Evolutionary conservation across 495 filamentous ascomycete species (phyloP).

Genomic region (Tuber umbilicatum): DNA sequence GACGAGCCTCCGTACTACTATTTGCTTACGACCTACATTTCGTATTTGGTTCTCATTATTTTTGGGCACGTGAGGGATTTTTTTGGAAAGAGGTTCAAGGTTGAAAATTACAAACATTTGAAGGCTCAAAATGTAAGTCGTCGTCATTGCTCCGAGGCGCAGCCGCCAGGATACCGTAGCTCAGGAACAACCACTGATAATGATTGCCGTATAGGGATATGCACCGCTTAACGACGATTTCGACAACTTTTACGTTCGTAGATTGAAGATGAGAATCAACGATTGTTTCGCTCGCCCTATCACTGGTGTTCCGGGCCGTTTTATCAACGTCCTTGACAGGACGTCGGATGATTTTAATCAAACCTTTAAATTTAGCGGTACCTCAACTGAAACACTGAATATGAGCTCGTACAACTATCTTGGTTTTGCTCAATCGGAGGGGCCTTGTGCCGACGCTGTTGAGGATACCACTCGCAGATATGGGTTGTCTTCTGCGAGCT

Average conservation of each 20-base stretch:
- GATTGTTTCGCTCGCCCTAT: slow-evolving; percentile 91
- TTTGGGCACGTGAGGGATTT: slow-evolving; percentile 95
- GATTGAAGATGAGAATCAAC: slow-evolving; percentile 87
- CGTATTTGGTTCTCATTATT: slow-evolving; percentile 89
- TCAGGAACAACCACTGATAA: slow-evolving; percentile 3
- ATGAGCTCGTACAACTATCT: slow-evolving; percentile 99
- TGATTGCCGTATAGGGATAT: slow-evolving; percentile 54
- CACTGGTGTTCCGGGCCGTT: slow-evolving; percentile 88
- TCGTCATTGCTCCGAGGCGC: slow-evolving; percentile 25
- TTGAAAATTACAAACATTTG: slow-evolving; percentile 74
- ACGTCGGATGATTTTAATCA: slow-evolving; percentile 81
- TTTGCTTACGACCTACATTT: slow-evolving; percentile 92
- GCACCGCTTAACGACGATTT: slow-evolving; percentile 97
- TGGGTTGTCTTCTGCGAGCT: slow-evolving; percentile 71
- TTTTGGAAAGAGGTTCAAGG: slow-evolving; percentile 90
- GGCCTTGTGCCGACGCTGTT: slow-evolving; percentile 88
- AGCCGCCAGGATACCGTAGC: slow-evolving; percentile 11
- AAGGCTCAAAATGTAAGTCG: slow-evolving; percentile 57
- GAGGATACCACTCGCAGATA: slow-evolving; percentile 79
- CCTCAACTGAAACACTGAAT: slow-evolving; percentile 90
- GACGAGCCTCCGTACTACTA: slow-evolving; percentile 97
- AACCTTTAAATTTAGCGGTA: slow-evolving; percentile 78
- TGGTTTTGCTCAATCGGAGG: slow-evolving; percentile 95
- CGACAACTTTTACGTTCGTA: slow-evolving; percentile 93
- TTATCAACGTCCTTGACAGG: slow-evolving; percentile 85